These are phyloP conservation scores for Choanephora cucurbitarum DNA, from an alignment of 371 early-diverging fungal genomes.

Conservation along the genomic window DNA sequence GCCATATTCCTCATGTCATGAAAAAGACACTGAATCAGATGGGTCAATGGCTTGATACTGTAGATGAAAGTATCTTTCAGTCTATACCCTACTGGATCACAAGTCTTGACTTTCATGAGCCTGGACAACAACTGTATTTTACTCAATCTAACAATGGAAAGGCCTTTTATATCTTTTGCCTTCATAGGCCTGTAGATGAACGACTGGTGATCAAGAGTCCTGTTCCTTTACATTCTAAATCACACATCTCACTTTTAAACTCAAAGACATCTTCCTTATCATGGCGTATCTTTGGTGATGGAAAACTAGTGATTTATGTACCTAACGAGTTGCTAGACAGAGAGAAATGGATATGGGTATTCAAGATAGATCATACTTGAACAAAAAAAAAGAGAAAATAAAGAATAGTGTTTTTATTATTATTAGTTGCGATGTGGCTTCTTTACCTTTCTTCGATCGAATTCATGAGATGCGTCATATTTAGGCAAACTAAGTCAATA, in stretches of 20 bases:
- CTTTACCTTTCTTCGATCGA: slow-evolving; percentile 30
- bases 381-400: neutral
- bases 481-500: slow-evolving; percentile 51
- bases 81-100: slow-evolving; percentile 32
- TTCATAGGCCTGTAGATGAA: slow-evolving; percentile 1
- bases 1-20: slow-evolving; percentile 24
- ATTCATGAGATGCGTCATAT: slow-evolving; percentile 66
- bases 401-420: neutral
- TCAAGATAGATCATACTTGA: slow-evolving; percentile 16
- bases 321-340: slow-evolving; percentile 11
- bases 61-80: slow-evolving; percentile 22
- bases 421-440: slow-evolving; percentile 9
- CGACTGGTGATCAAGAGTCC: slow-evolving; percentile 15
- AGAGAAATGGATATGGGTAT: slow-evolving; percentile 16
- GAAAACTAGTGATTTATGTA: slow-evolving; percentile 11
- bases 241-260: slow-evolving; percentile 7
- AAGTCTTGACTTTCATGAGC: slow-evolving; percentile 14
- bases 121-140: slow-evolving; percentile 19
- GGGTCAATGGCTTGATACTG: slow-evolving; percentile 25
- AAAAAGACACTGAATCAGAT: slow-evolving; percentile 15
- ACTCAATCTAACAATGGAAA: slow-evolving; percentile 20
- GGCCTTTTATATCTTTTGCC: slow-evolving; percentile 26
- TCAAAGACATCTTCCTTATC: neutral
- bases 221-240: slow-evolving; percentile 9
- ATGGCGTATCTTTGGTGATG: slow-evolving; percentile 13